These are phyloP conservation scores for Alisma plantagoaquatica DNA, from an alignment of 106 monocot species.

Conservation along the genomic window DNA sequence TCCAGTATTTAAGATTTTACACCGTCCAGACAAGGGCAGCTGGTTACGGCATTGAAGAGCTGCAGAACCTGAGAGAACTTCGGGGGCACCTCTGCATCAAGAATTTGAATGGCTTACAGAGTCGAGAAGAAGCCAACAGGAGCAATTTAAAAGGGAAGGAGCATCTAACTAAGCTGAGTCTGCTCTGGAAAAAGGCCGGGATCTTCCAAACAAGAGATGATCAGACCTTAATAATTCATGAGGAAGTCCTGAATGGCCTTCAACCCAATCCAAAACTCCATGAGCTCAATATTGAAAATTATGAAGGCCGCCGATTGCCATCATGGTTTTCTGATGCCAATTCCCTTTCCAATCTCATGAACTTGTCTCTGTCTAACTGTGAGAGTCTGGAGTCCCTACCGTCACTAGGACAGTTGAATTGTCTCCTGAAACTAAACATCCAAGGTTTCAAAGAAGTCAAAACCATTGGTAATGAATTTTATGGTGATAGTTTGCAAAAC, in stretches of 20 bases:
- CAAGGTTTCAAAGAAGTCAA: not conserved
- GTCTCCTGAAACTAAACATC: constrained; percentile 1
- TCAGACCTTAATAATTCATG: no score
- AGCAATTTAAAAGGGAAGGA: constrained; percentile 3
- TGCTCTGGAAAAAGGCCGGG: constrained; percentile 1
- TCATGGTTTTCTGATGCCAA: constrained; percentile 13
- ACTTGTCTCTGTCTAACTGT: not conserved
- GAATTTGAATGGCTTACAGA: constrained; percentile 3
- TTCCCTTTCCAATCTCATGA: constrained; percentile 9
- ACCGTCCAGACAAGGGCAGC: not conserved
- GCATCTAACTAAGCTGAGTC: not conserved
- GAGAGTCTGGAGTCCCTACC: constrained; percentile 13
- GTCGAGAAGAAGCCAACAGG: not conserved
- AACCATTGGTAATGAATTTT: not conserved
- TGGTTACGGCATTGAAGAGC: constrained; percentile 3
- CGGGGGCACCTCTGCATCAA: constrained; percentile 6
- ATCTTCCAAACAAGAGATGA: no score
- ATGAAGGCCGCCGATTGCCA: constrained; percentile 9
- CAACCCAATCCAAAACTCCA: constrained; percentile 13
- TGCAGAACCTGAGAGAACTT: constrained; percentile 3
- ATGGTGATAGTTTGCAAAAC: not conserved
- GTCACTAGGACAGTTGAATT: not conserved
- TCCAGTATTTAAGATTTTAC: constrained; percentile 1
- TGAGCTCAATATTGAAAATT: constrained; percentile 5
- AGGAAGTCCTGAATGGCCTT: constrained; percentile 22